These are phyloP conservation scores for Nannochloropsis oceanica DNA, from an alignment of 108 stramenopile species.

Conservation along the genomic window DNA sequence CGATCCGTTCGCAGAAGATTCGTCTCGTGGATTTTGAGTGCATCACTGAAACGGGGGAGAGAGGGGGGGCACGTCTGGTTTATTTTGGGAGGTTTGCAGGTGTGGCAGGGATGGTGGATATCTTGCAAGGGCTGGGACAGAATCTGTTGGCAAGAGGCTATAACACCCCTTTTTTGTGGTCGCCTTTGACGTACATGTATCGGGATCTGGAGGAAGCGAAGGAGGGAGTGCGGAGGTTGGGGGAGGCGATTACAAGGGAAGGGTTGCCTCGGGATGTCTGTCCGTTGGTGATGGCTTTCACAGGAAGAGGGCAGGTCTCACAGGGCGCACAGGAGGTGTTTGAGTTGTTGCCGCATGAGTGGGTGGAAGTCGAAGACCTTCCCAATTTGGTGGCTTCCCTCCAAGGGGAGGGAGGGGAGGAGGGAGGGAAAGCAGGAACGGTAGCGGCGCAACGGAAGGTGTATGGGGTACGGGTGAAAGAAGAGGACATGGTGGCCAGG, in stretches of 20 bases:
- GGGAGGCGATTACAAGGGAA: constrained; percentile 29
- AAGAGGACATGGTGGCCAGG: constrained; percentile 40
- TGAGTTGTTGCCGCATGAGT: constrained; percentile 55
- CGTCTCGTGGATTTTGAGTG: constrained; percentile 69
- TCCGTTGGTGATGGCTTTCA: constrained; percentile 55
- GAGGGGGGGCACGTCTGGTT: constrained; percentile 45
- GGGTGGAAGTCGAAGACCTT: constrained; percentile 48
- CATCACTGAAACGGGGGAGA: constrained; percentile 37
- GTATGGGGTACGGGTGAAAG: constrained; percentile 42
- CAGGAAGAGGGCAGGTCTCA: constrained; percentile 54
- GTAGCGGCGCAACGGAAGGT: constrained; percentile 38
- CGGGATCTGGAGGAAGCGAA: constrained; percentile 45
- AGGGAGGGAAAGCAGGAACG: constrained; percentile 5
- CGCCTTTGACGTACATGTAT: constrained; percentile 53
- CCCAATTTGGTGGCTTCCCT: not conserved
- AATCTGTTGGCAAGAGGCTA: constrained; percentile 46
- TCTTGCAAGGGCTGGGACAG: constrained; percentile 55
- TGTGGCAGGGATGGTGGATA: constrained; percentile 64
- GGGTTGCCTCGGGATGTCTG: constrained; percentile 43
- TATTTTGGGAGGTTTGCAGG: constrained; percentile 77
- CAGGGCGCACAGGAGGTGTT: constrained; percentile 58
- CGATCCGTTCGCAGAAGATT: constrained; percentile 46
- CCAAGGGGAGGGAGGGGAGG: constrained; percentile 5
- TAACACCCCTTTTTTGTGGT: constrained; percentile 58
- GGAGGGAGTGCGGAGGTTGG: constrained; percentile 27